Evolutionary conservation across 768 basidiomycete genomes (phyloP).

Genomic region (Mycena polygramma): DNA sequence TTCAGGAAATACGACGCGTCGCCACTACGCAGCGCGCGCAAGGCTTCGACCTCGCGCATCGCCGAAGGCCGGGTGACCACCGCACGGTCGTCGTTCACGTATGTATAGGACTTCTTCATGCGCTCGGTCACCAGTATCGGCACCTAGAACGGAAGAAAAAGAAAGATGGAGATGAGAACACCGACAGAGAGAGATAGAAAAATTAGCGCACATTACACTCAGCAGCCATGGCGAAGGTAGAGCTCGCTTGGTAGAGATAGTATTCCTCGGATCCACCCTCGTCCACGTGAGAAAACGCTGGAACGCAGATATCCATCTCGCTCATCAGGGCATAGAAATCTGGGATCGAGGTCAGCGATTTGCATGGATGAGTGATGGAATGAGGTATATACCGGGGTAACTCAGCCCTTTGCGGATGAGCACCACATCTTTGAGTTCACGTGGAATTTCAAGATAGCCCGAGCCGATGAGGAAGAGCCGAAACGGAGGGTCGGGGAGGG

Average conservation of each 20-base stretch:
- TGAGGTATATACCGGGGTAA: constrained; percentile 44
- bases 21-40: constrained; percentile 52
- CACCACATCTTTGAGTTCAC: constrained; percentile 52
- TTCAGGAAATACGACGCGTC: constrained; percentile 43
- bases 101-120: constrained; percentile 52
- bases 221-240: constrained; percentile 55
- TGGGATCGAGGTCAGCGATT: constrained; percentile 10
- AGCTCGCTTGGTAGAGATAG: constrained; percentile 55
- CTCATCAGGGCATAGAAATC: constrained; percentile 54
- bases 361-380: neutral
- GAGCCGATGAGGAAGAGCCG: constrained; percentile 50
- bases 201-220: constrained; percentile 50
- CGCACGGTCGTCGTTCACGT: constrained; percentile 52
- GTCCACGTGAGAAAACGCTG: constrained; percentile 49
- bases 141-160: constrained; percentile 40
- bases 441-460: constrained; percentile 49
- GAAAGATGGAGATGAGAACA: neutral
- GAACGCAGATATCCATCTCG: constrained; percentile 55
- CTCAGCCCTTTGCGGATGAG: constrained; percentile 48
- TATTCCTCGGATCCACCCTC: constrained; percentile 39
- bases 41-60: constrained; percentile 53
- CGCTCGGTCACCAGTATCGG: constrained; percentile 57
- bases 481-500: constrained; percentile 47
- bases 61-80: constrained; percentile 56
- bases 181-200: neutral